Base-by-base conservation (phyloP, 139 green algal genomes). In the Gonium pectorale region DNA sequence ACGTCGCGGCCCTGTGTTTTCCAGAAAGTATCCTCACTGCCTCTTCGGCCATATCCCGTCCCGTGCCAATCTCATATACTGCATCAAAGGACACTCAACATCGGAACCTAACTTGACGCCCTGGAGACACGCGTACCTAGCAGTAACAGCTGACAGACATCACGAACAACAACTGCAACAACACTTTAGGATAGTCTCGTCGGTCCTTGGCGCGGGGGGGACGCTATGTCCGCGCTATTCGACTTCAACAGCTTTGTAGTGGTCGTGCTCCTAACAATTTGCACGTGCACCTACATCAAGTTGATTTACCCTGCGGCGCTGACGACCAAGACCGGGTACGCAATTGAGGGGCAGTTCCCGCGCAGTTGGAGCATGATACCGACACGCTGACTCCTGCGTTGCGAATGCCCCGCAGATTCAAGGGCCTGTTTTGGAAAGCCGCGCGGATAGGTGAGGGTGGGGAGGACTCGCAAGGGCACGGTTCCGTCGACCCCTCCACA, bases 201-300 rank as follows among this genome's bases (percentile, higher is more conserved):
- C n/a, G n/a, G n/a, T n/a, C n/a, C n/a, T n/a, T n/a, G n/a, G n/a
- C n/a, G n/a, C n/a, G n/a, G n/a, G n/a, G n/a, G n/a, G n/a, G n/a
- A n/a, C n/a, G n/a, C n/a, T 29, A 97, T 97, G 96, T 97, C 94
- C 33, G 96, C 96, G 0, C 89, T 99, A 3, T 99, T 99, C 74
- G 94, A 99, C 73, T 99, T 99, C 85, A 89, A 95, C 43, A 95
- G 94, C 19, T 99, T 99, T 67, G 71, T 98, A 17, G 94, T 89
- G 2, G 96, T 99, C 11, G 88, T 99, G 5, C 86, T 99, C 8
- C 89, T 99, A 24, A 93, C 94, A 29, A 99, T 99, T 64, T 99
- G 97, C 88, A 97, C 97, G 8, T 99, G 96, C 92, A 98, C 97
- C 17, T 99, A 96, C 82, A 80, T 99, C 41, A 99, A 99, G 90